These are phyloP conservation scores for Metschnikowia cerradonensis DNA, from an alignment of 805 yeast genomes.

Conservation along the genomic window DNA sequence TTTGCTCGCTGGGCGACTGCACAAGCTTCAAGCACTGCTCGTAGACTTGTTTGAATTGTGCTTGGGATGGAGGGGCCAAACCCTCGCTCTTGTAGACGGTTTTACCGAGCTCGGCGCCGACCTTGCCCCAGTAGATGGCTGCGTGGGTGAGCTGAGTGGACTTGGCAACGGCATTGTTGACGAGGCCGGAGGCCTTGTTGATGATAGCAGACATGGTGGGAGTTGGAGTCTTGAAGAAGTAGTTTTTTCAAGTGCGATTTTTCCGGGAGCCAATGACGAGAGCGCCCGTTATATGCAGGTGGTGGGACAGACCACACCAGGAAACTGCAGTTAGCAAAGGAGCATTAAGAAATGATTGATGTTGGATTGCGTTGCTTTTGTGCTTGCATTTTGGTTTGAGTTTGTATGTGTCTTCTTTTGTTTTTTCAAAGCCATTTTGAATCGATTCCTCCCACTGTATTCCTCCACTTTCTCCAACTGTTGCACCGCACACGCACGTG, in stretches of 20 bases:
- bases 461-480: no score
- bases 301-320: not conserved
- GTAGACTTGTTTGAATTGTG: slow-evolving; percentile 76
- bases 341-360: no score
- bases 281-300: slow-evolving; percentile 6
- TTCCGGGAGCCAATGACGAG: slow-evolving; percentile 7
- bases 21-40: slow-evolving; percentile 36
- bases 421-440: no score
- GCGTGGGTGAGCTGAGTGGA: slow-evolving; percentile 43
- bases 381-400: no score
- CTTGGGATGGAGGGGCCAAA: slow-evolving; percentile 80
- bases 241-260: slow-evolving; percentile 5
- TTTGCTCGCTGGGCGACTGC: slow-evolving; percentile 51
- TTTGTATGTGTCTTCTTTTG: not conserved
- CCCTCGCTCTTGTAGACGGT: slow-evolving; percentile 89
- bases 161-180: slow-evolving; percentile 34
- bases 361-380: no score
- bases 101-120: slow-evolving; percentile 60
- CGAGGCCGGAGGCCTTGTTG: slow-evolving; percentile 36
- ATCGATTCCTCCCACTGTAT: no score
- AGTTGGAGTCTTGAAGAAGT: not conserved
- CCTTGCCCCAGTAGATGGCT: slow-evolving; percentile 79
- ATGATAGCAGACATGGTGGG: slow-evolving; percentile 40
- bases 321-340: no score
- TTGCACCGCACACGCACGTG: not conserved